A percentile compares a stretch with the other conserved stretches of the same genome.
Conservation (phyloP, 2,329 filamentous ascomycete genomes). For the Aureobasidium lini region DNA sequence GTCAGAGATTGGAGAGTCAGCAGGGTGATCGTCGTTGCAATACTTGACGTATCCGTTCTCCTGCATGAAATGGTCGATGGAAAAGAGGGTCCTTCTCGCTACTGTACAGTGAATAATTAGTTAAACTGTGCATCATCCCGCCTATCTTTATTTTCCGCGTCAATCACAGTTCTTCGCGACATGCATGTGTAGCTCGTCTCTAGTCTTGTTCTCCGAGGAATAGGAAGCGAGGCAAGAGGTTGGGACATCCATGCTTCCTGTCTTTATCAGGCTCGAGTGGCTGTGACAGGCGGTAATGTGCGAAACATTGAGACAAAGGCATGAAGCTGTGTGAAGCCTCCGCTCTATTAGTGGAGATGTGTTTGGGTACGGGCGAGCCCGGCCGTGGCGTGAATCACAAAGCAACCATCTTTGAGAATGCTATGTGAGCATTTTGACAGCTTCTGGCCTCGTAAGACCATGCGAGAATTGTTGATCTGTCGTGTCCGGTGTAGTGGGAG, state of each 20-base stretch:
- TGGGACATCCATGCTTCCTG: background rate
- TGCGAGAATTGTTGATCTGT: background rate
- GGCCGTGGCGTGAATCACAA: background rate
- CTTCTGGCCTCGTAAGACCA: background rate
- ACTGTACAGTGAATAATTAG: background rate
- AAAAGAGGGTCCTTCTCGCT: background rate
- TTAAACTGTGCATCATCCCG: background rate
- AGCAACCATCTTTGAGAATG: background rate
- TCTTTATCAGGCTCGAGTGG: background rate
- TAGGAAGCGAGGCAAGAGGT: background rate
- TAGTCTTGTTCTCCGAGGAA: background rate
- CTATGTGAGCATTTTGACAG: background rate
- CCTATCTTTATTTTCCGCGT: background rate
- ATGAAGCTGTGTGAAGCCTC: background rate
- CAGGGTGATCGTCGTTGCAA: background rate
- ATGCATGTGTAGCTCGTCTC: background rate
- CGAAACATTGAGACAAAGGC: background rate
- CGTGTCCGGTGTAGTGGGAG: background rate
- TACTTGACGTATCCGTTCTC: background rate
- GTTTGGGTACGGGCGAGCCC: background rate
- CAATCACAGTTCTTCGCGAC: conserved; percentile 2
- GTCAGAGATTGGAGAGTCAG: conserved; percentile 7
- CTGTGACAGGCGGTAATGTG: background rate
- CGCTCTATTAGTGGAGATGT: background rate
- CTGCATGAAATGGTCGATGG: background rate